Evolutionary conservation across 306 rosid species (phyloP), one percentile per base, ranked within the genome.

Genomic region (Ziziphus jujuba): DNA sequence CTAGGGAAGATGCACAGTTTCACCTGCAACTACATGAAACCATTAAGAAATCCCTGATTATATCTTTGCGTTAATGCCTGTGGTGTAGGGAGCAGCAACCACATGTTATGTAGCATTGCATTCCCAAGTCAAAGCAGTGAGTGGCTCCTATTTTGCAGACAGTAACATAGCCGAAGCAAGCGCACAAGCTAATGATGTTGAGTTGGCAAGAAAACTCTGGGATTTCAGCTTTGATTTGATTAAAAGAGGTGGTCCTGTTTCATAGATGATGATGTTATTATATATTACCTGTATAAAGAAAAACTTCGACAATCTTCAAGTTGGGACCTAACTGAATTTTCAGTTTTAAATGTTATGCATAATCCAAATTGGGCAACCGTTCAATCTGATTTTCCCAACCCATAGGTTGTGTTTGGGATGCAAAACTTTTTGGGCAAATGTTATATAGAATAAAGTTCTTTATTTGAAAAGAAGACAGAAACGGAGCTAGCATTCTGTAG

Each of bases 1-100:
- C 51, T 10, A 10, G 13, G 51, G 17, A 11, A 47, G 13, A 15
- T 47, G 13, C 17, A 50, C 20, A 17, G n/a, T 19, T 49, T 19
- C 19, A 49, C 15, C 54, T 49, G 54, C 54, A 49, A 49, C 10
- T 49, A 16, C 54, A 49, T 49, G 54, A 16, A 4, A 11, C 21
- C 17, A 49, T 49, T 16, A 49, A 49, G 54, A 40, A 40, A 40
- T 40, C 12, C 12, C 45, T 40, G 33, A 28, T 4, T 28, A 28
- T 28, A 1, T 40, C 10, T 7, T 40, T 40, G 45, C 9, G 2
- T 40, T 9, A 40, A 40, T 40, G 45, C 45, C 16, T 49, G 7
- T 54, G 17, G 73, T 73, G 28, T 44, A 92, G 95, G 96, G 96
- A 38, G 96, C 95, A 20, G 95, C 97, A 16, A 85, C 96, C n/a